A percentile compares a stretch with the other conserved stretches of the same genome.
phyloP scores from a whole-genome alignment of 1,284 basidiomycete species.

The Cystobasidiaceae sp. region DNA sequence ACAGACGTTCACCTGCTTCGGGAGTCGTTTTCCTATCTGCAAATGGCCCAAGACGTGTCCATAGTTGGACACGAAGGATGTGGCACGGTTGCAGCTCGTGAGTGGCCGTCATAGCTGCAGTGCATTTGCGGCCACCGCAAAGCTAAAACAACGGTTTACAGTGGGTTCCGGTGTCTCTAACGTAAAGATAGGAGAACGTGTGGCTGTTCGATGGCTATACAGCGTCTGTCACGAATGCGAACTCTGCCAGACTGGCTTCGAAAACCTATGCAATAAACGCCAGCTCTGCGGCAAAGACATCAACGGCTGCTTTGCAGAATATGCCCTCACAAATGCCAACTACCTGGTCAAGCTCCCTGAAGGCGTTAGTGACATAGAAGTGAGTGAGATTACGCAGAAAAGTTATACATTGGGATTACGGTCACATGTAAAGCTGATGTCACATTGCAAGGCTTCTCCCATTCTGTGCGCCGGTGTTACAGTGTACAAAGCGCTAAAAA shows the following conservation, averaged over 20 bases:
- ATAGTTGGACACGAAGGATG: slow-evolving; percentile 30
- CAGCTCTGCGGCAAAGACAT: not conserved
- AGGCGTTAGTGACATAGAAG: slow-evolving; percentile 33
- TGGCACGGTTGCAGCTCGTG: not conserved
- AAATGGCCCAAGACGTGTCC: not conserved
- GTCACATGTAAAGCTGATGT: too few relatives aligned
- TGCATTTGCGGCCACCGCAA: too few relatives aligned
- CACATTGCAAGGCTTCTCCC: not conserved
- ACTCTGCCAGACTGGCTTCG: slow-evolving; percentile 9
- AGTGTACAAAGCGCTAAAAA: slow-evolving; percentile 37
- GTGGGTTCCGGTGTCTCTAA: slow-evolving; percentile 3
- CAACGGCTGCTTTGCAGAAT: not conserved
- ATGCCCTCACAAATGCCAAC: slow-evolving; percentile 15
- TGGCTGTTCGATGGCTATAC: not conserved
- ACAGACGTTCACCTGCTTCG: not conserved
- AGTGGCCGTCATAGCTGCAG: too few relatives aligned
- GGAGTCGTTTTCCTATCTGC: slow-evolving; percentile 3
- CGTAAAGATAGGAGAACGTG: slow-evolving; percentile 26
- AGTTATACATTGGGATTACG: too few relatives aligned
- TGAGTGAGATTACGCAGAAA: too few relatives aligned
- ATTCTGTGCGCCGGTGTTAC: slow-evolving; percentile 36
- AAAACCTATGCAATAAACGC: slow-evolving; percentile 25
- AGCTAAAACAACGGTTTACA: not conserved
- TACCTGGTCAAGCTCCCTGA: slow-evolving; percentile 37
- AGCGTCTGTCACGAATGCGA: slow-evolving; percentile 29